Evolutionary conservation across 371 early-diverging fungal species (phyloP).

Genomic region (Apophysomyces ossiformis): DNA sequence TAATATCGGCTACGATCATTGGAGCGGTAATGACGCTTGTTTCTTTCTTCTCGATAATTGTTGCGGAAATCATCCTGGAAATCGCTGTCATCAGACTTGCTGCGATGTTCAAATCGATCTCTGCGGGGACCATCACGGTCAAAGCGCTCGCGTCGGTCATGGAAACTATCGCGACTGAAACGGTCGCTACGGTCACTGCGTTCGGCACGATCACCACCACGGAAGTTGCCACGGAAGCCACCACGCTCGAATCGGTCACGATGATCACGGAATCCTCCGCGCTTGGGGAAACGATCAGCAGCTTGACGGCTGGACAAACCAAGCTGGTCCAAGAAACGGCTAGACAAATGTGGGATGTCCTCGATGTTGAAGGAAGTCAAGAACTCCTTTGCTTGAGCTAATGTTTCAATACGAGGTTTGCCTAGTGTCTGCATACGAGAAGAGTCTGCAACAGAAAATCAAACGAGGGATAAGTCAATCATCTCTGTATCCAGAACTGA

Average conservation of each 20-base stretch:
- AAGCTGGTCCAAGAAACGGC: conserved; percentile 50
- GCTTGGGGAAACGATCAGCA: conserved; percentile 13
- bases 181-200: conserved; percentile 5
- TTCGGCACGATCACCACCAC: conserved; percentile 17
- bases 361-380: conserved; percentile 47
- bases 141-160: neutral
- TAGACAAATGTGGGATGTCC: conserved; percentile 55
- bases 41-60: no score
- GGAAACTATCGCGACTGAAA: conserved; percentile 10
- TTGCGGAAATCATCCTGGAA: conserved; percentile 1
- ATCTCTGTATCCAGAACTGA: neutral
- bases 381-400: conserved; percentile 47
- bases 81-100: neutral
- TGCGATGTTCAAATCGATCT: no score
- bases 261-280: conserved; percentile 12
- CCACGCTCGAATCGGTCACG: conserved; percentile 7
- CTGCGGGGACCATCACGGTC: conserved; percentile 9
- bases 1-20: no score
- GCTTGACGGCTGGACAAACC: conserved; percentile 36
- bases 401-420: conserved; percentile 41
- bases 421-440: conserved; percentile 47
- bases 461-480: conserved; percentile 21
- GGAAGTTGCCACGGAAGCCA: conserved; percentile 9
- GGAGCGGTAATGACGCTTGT: no score
- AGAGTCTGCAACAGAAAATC: conserved; percentile 27